Evolutionary conservation across 1,284 basidiomycete genomes (phyloP).

Genomic region (Farysia itapuensis): DNA sequence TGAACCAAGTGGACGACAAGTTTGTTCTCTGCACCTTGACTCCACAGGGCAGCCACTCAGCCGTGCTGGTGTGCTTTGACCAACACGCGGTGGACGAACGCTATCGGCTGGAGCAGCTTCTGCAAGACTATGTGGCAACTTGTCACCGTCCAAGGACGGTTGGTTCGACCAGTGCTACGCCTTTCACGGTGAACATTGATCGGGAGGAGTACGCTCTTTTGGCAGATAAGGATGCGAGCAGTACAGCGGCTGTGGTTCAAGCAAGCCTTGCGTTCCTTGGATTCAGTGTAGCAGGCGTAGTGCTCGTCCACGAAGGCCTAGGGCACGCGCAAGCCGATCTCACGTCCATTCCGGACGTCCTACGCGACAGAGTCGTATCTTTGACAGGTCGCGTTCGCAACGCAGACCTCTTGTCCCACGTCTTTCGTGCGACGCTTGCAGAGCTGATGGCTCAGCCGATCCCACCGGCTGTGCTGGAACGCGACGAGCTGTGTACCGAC

Average conservation of each 20-base stretch:
- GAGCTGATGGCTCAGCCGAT: background rate
- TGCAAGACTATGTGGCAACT: conserved; percentile 68
- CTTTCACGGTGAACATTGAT: conserved; percentile 8
- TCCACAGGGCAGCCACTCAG: conserved; percentile 10
- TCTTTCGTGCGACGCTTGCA: background rate
- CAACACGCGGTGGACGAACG: conserved; percentile 93
- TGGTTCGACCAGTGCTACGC: background rate
- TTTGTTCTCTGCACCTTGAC: conserved; percentile 73
- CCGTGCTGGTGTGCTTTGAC: conserved; percentile 74
- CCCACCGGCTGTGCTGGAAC: background rate
- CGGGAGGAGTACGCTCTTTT: conserved; percentile 9
- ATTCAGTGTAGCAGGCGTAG: conserved; percentile 3
- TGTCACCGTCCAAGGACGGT: background rate
- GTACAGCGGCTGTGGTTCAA: background rate
- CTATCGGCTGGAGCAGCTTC: conserved; percentile 79
- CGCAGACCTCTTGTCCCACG: background rate
- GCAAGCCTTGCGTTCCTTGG: conserved; percentile 4
- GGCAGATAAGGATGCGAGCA: background rate
- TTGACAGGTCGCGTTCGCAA: conserved; percentile 10
- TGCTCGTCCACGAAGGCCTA: conserved; percentile 6
- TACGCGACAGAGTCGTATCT: conserved; percentile 6
- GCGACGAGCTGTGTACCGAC: background rate
- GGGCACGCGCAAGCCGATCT: conserved; percentile 28
- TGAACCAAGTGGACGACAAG: conserved; percentile 84
- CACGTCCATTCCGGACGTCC: conserved; percentile 7